These are phyloP conservation scores for Osmanthus fragrans DNA, from an alignment of 257 asterid genomes.

Conservation along the genomic window DNA sequence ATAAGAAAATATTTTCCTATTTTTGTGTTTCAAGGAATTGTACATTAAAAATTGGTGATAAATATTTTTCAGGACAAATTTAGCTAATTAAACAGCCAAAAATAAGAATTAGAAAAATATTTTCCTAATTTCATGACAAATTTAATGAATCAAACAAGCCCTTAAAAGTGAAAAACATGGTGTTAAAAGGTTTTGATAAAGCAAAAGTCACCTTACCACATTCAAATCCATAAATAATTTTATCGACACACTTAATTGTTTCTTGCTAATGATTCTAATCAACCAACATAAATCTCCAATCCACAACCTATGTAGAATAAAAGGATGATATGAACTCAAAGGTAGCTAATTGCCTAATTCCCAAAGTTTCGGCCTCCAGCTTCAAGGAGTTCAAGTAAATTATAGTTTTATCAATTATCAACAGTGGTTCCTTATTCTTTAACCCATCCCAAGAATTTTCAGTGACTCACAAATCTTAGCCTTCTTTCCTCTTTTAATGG, in stretches of 20 bases:
- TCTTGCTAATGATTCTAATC: conserved; percentile 17
- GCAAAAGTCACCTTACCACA: conserved; percentile 30
- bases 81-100: no score
- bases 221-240: conserved; percentile 31
- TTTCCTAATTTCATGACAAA: no score
- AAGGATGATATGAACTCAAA: conserved; percentile 13
- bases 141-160: no score
- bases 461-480: conserved; percentile 45
- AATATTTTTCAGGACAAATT: no score
- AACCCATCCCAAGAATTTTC: conserved; percentile 47
- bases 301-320: conserved; percentile 7
- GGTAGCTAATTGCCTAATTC: conserved; percentile 24
- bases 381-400: conserved; percentile 60
- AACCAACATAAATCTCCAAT: conserved; percentile 8
- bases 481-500: conserved; percentile 37
- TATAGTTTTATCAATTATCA: conserved; percentile 69
- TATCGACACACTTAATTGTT: conserved; percentile 36
- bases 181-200: conserved; percentile 24
- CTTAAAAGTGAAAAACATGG: conserved; percentile 28
- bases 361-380: conserved; percentile 52
- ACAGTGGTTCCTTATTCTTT: conserved; percentile 50
- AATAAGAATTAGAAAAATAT: no score
- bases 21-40: no score
- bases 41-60: no score
- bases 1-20: no score